phyloP scores from a whole-genome alignment of 2,329 filamentous ascomycete species.

The Phialophora chinensis region DNA sequence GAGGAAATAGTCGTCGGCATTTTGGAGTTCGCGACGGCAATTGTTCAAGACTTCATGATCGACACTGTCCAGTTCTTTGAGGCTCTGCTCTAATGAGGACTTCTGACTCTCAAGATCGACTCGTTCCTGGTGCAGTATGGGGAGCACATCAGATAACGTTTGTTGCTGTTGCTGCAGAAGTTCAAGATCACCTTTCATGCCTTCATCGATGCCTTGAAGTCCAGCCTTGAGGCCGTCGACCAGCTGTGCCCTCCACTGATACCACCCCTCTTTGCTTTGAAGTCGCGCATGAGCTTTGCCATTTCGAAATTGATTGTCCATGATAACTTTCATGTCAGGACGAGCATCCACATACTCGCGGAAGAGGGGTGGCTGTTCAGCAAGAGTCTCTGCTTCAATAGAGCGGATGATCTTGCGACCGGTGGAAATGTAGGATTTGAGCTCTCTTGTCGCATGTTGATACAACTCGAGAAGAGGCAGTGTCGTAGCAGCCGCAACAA shows the following conservation, averaged over 20 bases:
- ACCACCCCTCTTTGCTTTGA: slow-evolving; percentile 95
- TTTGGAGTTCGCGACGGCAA: slow-evolving; percentile 71
- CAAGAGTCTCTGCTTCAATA: slow-evolving; percentile 85
- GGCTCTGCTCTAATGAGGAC: slow-evolving; percentile 71
- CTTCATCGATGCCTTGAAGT: slow-evolving; percentile 74
- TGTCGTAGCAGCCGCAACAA: slow-evolving; percentile 84
- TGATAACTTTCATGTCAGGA: slow-evolving; percentile 79
- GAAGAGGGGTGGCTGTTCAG: slow-evolving; percentile 90
- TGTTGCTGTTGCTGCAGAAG: slow-evolving; percentile 71
- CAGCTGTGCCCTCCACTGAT: slow-evolving; percentile 93
- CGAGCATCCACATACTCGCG: slow-evolving; percentile 87
- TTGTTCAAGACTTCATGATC: slow-evolving; percentile 69
- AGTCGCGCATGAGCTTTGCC: slow-evolving; percentile 91
- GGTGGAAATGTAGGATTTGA: slow-evolving; percentile 96
- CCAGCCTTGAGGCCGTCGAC: slow-evolving; percentile 81
- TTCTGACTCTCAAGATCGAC: slow-evolving; percentile 68
- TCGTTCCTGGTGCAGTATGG: slow-evolving; percentile 66
- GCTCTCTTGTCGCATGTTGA: slow-evolving; percentile 83
- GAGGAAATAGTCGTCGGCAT: slow-evolving; percentile 71
- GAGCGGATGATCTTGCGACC: slow-evolving; percentile 87
- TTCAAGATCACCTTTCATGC: slow-evolving; percentile 75
- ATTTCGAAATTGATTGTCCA: slow-evolving; percentile 98
- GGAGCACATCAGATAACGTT: slow-evolving; percentile 71
- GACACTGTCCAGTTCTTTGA: slow-evolving; percentile 71
- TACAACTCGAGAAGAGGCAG: slow-evolving; percentile 93